Base-by-base conservation (phyloP, 2,329 filamentous ascomycete species). In the Cladophialophora bantiana region DNA sequence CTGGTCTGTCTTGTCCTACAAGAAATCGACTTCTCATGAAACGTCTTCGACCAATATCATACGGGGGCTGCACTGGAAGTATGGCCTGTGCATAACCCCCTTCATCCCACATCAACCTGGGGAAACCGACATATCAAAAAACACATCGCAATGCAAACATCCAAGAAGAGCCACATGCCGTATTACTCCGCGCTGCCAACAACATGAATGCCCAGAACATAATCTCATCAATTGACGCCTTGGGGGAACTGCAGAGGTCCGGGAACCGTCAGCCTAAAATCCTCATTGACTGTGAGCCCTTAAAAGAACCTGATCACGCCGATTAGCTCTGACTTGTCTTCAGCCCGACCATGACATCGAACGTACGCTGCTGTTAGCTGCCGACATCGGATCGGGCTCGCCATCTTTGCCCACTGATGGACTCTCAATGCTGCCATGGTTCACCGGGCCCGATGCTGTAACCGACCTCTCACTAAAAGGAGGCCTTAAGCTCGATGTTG, bases 381-480 rank as follows among this genome's bases (percentile, higher is more conserved):
- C 57, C 48, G 66, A 53, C 71, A 87, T 78, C 75, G 83, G 86
- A 82, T 92, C 88, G 54, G 85, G 84, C 74, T 86, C 81, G 72
- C 87, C 85, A 65, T 84, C 84, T 65, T 85, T 86, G 59, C 89
- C 79, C 60, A 90, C 79, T 35, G 84, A 82, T 32, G 90, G 89
- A 76, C 88, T 92, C 61, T 88, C 88, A 63, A 85, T 77, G 69
- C 83, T 86, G 18, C 84, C 83, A 56, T 80, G 79, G 56, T 79
- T 82, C 64, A 88, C 79, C 10, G 85, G 83, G 57, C 89, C 90
- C 53, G 86, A 85, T 64, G 88, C 89, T n/a, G 91, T 93, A 73
- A 89, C 86, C 15, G 91, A 86, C 67, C 91, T 85, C 58, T 84
- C 80, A 72, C 91, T 82, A 68, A 88, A 75, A n/a, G 79, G 76